Evolutionary conservation across 106 monocot genomes (phyloP).

Genomic region (Hemerocallis citrina): DNA sequence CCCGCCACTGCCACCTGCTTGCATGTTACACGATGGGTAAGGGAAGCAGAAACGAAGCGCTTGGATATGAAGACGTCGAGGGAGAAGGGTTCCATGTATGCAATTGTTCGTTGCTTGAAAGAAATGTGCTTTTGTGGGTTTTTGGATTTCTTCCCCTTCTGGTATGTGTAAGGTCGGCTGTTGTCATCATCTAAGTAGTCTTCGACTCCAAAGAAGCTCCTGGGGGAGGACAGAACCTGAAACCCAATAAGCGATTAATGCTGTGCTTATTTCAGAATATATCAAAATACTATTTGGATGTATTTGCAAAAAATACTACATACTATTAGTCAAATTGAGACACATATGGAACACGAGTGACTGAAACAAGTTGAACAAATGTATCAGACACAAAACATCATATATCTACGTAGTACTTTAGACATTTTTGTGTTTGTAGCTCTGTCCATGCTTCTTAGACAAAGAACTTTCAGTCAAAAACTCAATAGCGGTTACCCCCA

Average conservation of each 20-base stretch:
- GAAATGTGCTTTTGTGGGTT: slow-evolving; percentile 83
- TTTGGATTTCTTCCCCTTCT: slow-evolving; percentile 75
- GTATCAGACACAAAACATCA: too few relatives aligned
- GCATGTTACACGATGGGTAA: slow-evolving; percentile 80
- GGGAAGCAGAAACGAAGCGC: slow-evolving; percentile 82
- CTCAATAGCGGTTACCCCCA: too few relatives aligned
- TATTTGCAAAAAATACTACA: too few relatives aligned
- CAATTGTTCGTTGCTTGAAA: slow-evolving; percentile 83
- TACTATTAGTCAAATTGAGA: too few relatives aligned
- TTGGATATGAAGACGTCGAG: slow-evolving; percentile 94
- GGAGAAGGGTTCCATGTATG: slow-evolving; percentile 90
- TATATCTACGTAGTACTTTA: too few relatives aligned
- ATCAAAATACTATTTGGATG: too few relatives aligned
- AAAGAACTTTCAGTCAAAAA: too few relatives aligned
- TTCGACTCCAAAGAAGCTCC: slow-evolving; percentile 96
- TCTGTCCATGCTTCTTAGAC: too few relatives aligned
- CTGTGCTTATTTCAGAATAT: too few relatives aligned
- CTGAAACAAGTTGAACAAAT: too few relatives aligned
- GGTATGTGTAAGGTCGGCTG: slow-evolving; percentile 85
- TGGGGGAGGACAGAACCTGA: slow-evolving; percentile 41
- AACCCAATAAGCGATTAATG: neutral
- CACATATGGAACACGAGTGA: too few relatives aligned
- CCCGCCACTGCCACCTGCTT: slow-evolving; percentile 96
- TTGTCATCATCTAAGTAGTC: slow-evolving; percentile 89
- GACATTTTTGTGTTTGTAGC: too few relatives aligned